A percentile compares a stretch with the other conserved stretches of the same genome.
phyloP scores from a whole-genome alignment of 345 rosid species.

The Eucalyptus marginata region DNA sequence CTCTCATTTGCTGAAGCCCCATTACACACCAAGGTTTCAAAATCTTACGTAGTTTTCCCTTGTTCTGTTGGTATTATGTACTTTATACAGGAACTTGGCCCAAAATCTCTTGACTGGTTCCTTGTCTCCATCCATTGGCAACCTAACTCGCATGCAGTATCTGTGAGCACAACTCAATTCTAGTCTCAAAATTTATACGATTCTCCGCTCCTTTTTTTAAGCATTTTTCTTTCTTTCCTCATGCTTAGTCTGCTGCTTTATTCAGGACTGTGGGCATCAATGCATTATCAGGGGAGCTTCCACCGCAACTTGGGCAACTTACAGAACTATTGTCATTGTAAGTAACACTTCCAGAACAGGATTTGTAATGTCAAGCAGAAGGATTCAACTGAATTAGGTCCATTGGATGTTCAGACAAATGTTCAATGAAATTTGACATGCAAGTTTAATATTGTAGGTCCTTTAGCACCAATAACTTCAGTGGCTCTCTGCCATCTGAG shows the following conservation, averaged over 20 bases:
- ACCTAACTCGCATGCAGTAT: constrained; percentile 39
- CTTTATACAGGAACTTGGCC: constrained; percentile 21
- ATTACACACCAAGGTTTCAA: not conserved
- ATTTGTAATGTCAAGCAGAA: not conserved
- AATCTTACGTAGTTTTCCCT: not conserved
- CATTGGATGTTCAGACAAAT: not conserved
- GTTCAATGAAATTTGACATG: not conserved
- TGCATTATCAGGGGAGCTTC: constrained; percentile 55
- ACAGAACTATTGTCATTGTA: constrained; percentile 38
- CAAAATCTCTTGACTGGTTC: constrained; percentile 37
- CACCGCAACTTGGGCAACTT: constrained; percentile 57
- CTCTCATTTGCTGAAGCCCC: not conserved
- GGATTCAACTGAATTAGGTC: not conserved
- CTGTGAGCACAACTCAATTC: constrained; percentile 38
- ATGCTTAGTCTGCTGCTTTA: not conserved
- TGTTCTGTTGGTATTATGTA: constrained; percentile 17
- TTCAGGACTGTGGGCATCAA: constrained; percentile 44
- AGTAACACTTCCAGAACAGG: not conserved
- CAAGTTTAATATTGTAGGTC: not conserved
- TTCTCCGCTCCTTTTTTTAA: not conserved
- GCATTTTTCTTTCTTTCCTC: not conserved
- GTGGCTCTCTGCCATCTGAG: not conserved
- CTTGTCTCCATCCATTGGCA: constrained; percentile 35
- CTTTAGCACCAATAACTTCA: not conserved
- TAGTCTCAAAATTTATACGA: not conserved